Conservation (phyloP, 257 asterid species). For the Capsicum rhomboideum region DNA sequence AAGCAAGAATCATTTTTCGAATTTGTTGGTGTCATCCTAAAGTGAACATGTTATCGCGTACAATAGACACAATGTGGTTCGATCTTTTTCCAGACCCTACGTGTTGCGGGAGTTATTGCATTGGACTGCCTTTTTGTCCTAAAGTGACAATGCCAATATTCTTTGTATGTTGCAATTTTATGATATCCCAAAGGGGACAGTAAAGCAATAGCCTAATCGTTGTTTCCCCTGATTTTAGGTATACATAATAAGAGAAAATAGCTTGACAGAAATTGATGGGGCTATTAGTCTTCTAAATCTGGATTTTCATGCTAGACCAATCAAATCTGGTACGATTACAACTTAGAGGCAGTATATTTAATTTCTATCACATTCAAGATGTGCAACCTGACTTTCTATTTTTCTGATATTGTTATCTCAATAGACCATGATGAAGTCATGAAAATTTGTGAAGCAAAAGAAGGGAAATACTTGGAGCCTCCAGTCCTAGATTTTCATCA, state of each 20-base stretch:
- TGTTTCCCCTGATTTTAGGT: constrained; percentile 30
- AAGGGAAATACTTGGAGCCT: constrained; percentile 1
- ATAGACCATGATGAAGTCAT: constrained; percentile 6
- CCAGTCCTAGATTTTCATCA: neutral
- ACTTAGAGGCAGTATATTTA: neutral
- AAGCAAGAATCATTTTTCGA: neutral
- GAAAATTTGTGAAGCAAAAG: constrained; percentile 1
- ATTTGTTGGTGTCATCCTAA: neutral
- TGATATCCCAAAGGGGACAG: neutral
- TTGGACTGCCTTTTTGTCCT: neutral
- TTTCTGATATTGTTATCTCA: neutral
- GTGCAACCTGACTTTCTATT: neutral
- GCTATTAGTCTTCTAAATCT: constrained; percentile 25
- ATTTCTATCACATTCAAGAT: neutral
- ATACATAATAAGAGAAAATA: constrained; percentile 33
- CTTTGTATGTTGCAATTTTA: neutral
- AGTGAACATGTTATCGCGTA: neutral
- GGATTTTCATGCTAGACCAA: constrained; percentile 23
- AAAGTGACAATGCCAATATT: neutral
- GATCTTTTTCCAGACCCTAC: neutral
- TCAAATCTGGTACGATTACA: constrained; percentile 15
- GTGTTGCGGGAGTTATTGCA: neutral
- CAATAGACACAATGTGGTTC: neutral
- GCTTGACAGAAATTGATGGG: constrained; percentile 37
- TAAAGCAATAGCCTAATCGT: neutral